A percentile compares a stretch with the other conserved stretches of the same genome.
These are phyloP conservation scores for Exobasidium cylindrosporum DNA, from an alignment of 1,284 basidiomycete genomes.

Conservation along the genomic window DNA sequence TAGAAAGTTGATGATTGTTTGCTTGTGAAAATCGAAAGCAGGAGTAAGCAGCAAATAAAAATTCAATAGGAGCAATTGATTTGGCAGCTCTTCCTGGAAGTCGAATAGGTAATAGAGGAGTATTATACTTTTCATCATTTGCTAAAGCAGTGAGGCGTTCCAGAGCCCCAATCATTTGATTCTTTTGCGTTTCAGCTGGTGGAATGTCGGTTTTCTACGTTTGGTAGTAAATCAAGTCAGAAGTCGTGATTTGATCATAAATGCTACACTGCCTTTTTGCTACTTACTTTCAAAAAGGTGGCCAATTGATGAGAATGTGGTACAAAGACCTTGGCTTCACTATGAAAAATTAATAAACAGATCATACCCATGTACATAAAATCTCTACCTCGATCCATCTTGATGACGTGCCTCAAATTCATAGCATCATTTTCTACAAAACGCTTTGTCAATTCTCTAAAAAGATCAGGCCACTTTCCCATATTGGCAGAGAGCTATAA, in stretches of 20 bases:
- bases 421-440: constrained; percentile 27
- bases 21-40: constrained; percentile 26
- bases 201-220: too few species aligned
- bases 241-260: too few species aligned
- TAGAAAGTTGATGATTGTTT: constrained; percentile 20
- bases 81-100: constrained; percentile 16
- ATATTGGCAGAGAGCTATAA: constrained; percentile 14
- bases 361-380: constrained; percentile 34
- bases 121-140: constrained; percentile 24
- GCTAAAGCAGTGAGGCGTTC: constrained; percentile 26
- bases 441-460: constrained; percentile 33
- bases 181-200: neutral
- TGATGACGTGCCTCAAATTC: constrained; percentile 17
- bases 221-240: too few species aligned
- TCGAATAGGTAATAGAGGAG: constrained; percentile 28
- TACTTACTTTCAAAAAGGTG: constrained; percentile 1
- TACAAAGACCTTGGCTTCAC: neutral
- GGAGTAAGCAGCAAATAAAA: constrained; percentile 27
- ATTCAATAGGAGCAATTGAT: constrained; percentile 33
- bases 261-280: too few species aligned
- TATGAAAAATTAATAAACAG: constrained; percentile 23
- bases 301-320: neutral
- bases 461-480: constrained; percentile 33
- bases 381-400: constrained; percentile 27
- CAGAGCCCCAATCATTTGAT: constrained; percentile 20